A percentile compares a stretch with the other conserved stretches of the same genome.
Evolutionary conservation across 768 basidiomycete species (phyloP).

Genomic region (Kockovaella imperatae): DNA sequence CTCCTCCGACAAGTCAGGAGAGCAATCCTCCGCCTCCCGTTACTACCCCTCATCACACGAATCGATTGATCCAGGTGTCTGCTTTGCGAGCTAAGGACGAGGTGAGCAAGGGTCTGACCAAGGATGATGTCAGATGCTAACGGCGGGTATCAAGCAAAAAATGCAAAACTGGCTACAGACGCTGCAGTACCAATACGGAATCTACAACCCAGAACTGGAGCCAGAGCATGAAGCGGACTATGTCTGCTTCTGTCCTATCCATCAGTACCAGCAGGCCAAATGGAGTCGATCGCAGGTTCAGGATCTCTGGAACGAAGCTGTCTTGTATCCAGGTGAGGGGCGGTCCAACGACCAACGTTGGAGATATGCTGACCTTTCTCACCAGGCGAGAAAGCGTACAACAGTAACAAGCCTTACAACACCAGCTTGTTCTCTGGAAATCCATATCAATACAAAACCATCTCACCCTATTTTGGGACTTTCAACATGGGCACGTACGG

Average conservation of each 20-base stretch:
- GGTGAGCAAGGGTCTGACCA: too few species aligned
- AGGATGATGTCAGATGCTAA: too few species aligned
- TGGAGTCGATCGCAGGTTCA: conserved; percentile 6
- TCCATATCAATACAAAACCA: conserved; percentile 1
- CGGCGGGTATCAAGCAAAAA: too few species aligned
- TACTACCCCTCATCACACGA: too few species aligned
- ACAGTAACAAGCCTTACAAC: not conserved
- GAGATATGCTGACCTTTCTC: not conserved
- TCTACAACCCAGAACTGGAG: conserved; percentile 16
- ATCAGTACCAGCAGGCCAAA: conserved; percentile 7
- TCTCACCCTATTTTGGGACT: conserved; percentile 6
- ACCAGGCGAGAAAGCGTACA: conserved; percentile 11
- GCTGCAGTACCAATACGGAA: conserved; percentile 6
- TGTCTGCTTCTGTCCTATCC: conserved; percentile 9
- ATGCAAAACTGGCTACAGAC: conserved; percentile 11
- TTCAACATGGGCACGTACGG: not conserved
- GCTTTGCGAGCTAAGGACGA: too few species aligned
- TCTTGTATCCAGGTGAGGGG: conserved; percentile 10
- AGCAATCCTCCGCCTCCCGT: too few species aligned
- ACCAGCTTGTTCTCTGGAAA: conserved; percentile 2
- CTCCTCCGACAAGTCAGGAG: too few species aligned
- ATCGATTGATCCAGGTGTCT: too few species aligned
- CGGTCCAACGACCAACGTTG: not conserved
- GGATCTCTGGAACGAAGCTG: conserved; percentile 9
- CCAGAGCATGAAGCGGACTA: conserved; percentile 19